Conservation (phyloP, 306 rosid species). For the Nissolia schottii region DNA sequence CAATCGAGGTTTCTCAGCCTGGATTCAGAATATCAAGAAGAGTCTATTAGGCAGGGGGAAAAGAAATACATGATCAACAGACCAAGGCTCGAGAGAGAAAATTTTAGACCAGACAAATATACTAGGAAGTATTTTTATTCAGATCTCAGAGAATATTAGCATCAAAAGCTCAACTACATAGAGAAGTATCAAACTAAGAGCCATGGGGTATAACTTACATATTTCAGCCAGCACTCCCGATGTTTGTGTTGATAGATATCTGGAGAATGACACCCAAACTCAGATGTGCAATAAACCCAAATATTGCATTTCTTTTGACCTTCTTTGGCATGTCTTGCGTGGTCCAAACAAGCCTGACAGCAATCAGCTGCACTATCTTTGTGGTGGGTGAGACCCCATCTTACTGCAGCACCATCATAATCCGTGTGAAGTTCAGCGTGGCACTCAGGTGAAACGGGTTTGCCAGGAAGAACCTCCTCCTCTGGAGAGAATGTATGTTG, state of each 20-base stretch:
- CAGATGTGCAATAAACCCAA: slow-evolving; percentile 96
- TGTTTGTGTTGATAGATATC: slow-evolving; percentile 79
- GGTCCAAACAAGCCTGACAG: slow-evolving; percentile 91
- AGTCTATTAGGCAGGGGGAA: slow-evolving; percentile 10
- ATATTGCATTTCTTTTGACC: slow-evolving; percentile 74
- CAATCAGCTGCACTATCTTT: slow-evolving; percentile 97
- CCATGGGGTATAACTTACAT: slow-evolving; percentile 44
- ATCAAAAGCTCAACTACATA: neutral
- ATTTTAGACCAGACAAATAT: slow-evolving; percentile 22
- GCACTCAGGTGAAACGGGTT: slow-evolving; percentile 71
- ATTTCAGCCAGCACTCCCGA: slow-evolving; percentile 93
- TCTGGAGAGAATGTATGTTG: slow-evolving; percentile 38
- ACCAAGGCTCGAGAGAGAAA: no score
- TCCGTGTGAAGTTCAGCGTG: slow-evolving; percentile 70
- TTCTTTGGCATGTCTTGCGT: slow-evolving; percentile 61
- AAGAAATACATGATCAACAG: neutral
- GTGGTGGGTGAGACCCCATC: slow-evolving; percentile 95
- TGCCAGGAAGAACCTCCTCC: slow-evolving; percentile 77
- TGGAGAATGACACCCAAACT: slow-evolving; percentile 83
- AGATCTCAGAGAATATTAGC: neutral
- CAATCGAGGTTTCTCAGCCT: slow-evolving; percentile 73
- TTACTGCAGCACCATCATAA: slow-evolving; percentile 84
- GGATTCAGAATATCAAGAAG: slow-evolving; percentile 29
- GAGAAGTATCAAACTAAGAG: neutral
- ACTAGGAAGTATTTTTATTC: neutral